Conservation (phyloP, 2,329 filamentous ascomycete genomes). For the Colletotrichum sp. region DNA sequence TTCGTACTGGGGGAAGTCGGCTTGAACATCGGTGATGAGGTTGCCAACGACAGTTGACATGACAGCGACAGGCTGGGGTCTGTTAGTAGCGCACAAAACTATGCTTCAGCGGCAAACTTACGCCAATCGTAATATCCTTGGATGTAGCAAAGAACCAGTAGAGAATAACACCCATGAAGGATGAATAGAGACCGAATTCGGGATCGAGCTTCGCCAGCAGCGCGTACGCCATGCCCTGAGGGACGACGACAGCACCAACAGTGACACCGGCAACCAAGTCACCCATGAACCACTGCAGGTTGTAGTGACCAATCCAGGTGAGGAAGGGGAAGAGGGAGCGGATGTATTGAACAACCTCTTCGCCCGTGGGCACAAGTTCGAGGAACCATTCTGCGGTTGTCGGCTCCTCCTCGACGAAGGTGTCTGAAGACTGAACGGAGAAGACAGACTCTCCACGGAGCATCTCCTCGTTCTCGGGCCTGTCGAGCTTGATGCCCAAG, state of each 20-base stretch:
- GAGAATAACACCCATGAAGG: conserved; percentile 91
- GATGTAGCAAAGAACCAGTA: conserved; percentile 99
- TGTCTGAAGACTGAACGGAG: conserved; percentile 74
- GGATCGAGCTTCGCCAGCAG: conserved; percentile 78
- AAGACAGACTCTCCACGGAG: conserved; percentile 81
- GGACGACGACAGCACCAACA: conserved; percentile 77
- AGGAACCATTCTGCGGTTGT: conserved; percentile 74
- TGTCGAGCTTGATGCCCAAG: conserved; percentile 81
- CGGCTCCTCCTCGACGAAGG: conserved; percentile 84
- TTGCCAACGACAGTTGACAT: conserved; percentile 91
- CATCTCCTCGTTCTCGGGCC: conserved; percentile 69
- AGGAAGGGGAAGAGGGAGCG: conserved; percentile 83
- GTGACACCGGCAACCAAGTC: conserved; percentile 81
- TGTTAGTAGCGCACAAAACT: neutral
- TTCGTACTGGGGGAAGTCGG: conserved; percentile 60
- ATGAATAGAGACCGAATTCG: conserved; percentile 90
- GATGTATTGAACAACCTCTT: conserved; percentile 64
- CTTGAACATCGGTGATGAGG: conserved; percentile 70
- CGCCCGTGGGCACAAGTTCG: conserved; percentile 63
- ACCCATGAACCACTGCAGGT: conserved; percentile 84
- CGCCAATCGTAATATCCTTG: conserved; percentile 97
- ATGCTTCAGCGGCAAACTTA: conserved; percentile 49
- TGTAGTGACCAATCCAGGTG: conserved; percentile 90
- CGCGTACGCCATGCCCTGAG: conserved; percentile 96
- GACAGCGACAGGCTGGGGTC: conserved; percentile 81